phyloP scores from a whole-genome alignment of 2,329 filamentous ascomycete species.

The Pseudodiploospora longispora region DNA sequence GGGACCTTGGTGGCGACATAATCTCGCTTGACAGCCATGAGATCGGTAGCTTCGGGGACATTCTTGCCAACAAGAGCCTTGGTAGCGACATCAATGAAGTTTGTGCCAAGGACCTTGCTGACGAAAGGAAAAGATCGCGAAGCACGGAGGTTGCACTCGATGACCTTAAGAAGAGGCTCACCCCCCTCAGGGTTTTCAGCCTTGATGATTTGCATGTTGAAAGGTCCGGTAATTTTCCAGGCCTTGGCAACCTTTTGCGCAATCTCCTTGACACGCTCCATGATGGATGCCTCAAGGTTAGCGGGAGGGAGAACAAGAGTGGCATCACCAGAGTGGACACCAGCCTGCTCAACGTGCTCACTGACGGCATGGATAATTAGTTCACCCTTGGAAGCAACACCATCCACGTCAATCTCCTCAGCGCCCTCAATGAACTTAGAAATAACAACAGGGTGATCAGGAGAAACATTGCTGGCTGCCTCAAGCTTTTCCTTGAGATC shows the following conservation, averaged over 20 bases:
- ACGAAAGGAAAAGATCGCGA: slow-evolving; percentile 98
- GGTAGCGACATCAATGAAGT: slow-evolving; percentile 94
- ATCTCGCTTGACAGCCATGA: slow-evolving; percentile 82
- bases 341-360: slow-evolving; percentile 94
- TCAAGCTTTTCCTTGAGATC: slow-evolving; percentile 93
- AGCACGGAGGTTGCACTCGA: slow-evolving; percentile 95
- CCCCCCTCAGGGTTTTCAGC: slow-evolving; percentile 68
- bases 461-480: slow-evolving; percentile 82
- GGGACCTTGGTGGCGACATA: slow-evolving; percentile 97
- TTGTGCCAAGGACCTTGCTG: slow-evolving; percentile 90
- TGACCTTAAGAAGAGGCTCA: slow-evolving; percentile 79
- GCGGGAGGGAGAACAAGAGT: slow-evolving; percentile 86
- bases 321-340: slow-evolving; percentile 96
- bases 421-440: slow-evolving; percentile 97
- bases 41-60: slow-evolving; percentile 75
- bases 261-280: slow-evolving; percentile 89
- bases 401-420: slow-evolving; percentile 93
- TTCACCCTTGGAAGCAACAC: slow-evolving; percentile 77
- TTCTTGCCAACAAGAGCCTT: slow-evolving; percentile 81
- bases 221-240: slow-evolving; percentile 94
- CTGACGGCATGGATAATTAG: slow-evolving; percentile 86
- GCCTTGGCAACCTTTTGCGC: slow-evolving; percentile 93
- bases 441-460: slow-evolving; percentile 96
- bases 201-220: slow-evolving; percentile 99
- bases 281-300: slow-evolving; percentile 66